These are phyloP conservation scores for Solanum chiquidenum DNA, from an alignment of 257 asterid species.

Conservation along the genomic window DNA sequence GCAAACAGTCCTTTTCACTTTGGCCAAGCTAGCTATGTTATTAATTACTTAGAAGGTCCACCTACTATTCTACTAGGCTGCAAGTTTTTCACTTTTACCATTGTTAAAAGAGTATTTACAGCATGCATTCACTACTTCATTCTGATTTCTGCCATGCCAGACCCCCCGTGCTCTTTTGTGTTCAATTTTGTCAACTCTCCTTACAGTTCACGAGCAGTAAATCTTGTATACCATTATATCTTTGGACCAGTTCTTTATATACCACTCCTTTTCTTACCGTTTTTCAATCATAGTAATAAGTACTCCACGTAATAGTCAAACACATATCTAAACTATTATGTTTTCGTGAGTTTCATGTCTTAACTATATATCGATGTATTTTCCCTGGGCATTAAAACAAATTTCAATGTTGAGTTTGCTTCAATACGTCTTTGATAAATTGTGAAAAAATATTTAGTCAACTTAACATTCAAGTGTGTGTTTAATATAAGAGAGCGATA, in stretches of 20 bases:
- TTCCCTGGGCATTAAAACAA: too few species aligned
- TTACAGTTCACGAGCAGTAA: not conserved
- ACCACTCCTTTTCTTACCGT: not conserved
- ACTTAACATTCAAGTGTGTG: not conserved
- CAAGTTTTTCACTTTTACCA: not conserved
- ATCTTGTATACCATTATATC: not conserved
- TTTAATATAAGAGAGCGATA: too few species aligned
- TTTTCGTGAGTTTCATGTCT: too few species aligned
- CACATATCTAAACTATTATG: not conserved
- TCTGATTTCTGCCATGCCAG: not conserved
- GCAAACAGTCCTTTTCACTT: slow-evolving; percentile 25
- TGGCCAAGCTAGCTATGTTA: not conserved
- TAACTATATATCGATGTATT: too few species aligned
- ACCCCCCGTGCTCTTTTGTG: not conserved
- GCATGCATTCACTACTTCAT: not conserved
- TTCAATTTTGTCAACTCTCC: not conserved
- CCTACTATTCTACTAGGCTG: not conserved
- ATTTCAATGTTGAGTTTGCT: not conserved
- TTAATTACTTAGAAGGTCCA: slow-evolving; percentile 20
- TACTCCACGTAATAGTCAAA: not conserved
- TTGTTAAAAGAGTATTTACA: not conserved
- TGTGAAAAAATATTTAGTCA: not conserved
- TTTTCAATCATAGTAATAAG: not conserved
- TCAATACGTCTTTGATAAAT: too few species aligned
- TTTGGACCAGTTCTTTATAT: not conserved